Evolutionary conservation across 106 monocot genomes (phyloP), one percentile per base, ranked within the genome.

Genomic region (Phalaenopsis equestris): DNA sequence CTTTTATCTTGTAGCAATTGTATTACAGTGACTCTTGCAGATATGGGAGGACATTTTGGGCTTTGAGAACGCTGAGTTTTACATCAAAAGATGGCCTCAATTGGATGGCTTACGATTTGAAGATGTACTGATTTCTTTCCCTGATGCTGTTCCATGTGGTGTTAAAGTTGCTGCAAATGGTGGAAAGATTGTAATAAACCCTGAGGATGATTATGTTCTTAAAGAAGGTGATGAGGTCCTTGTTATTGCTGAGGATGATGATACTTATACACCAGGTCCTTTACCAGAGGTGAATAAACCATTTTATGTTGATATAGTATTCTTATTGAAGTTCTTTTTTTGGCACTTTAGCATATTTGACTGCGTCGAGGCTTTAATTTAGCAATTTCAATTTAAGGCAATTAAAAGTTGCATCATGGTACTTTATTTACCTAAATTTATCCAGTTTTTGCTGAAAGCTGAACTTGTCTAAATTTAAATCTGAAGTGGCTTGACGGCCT

Each of bases 31-130:
- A n/a, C 12, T 65, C 83, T 77, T 87, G 76, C 84, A 96, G 96
- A 96, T 96, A 91, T 96, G 96, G 96, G 96, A 96, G 75, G 96
- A 96, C 65, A 96, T 96, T 78, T 87, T 96, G 75, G 96, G 96
- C 68, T 96, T 96, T 87, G 96, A 96, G 75, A 96, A 96, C 86
- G 96, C 96, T 78, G 96, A 96, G 52, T 96, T 96, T 82, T 96
- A 96, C 83, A 93, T 96, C 73, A 91, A 96, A 84, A 87, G 90
- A 67, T 96, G 96, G 96, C 90, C 93, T 52, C 79, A 96, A 55
- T 82, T 96, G 80, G 88, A 91, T 86, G 93, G 91, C 65, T 88
- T 89, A 84, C 78, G 76, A 23, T 96, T 96, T 88, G 82, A 80
- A 68, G 93, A 96, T 76, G 86, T 96, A 74, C 72, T 93, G 30